A percentile compares a stretch with the other conserved stretches of the same genome.
Evolutionary conservation across 768 basidiomycete species (phyloP).

Genomic region (Aureoboletus auriporus): DNA sequence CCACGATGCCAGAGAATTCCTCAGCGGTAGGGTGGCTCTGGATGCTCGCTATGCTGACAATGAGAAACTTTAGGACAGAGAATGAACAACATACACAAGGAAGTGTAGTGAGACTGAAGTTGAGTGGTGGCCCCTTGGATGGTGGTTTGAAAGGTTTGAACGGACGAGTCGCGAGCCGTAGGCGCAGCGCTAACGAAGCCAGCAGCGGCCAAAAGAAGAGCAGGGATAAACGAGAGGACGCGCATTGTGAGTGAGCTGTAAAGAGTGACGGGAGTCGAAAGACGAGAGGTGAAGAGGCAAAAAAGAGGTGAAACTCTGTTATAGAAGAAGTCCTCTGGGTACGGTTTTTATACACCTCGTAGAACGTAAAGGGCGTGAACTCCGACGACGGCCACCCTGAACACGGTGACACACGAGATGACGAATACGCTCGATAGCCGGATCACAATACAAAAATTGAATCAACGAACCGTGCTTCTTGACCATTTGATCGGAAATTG

Average conservation of each 20-base stretch:
- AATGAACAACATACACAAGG: neutral
- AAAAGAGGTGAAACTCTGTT: constrained; percentile 4
- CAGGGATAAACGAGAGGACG: constrained; percentile 25
- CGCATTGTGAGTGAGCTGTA: constrained; percentile 18
- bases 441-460: constrained; percentile 3
- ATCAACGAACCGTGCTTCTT: constrained; percentile 11
- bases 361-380: neutral
- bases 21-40: neutral
- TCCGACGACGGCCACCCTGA: neutral
- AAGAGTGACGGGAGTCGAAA: constrained; percentile 10
- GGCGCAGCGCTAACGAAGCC: constrained; percentile 20
- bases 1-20: neutral
- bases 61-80: neutral
- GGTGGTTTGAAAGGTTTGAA: no score
- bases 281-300: neutral
- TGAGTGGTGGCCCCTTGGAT: no score
- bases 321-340: neutral
- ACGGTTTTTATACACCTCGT: constrained; percentile 13
- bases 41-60: neutral
- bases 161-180: constrained; percentile 1
- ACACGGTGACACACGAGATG: neutral
- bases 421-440: neutral
- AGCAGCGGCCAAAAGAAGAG: constrained; percentile 16
- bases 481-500: neutral
- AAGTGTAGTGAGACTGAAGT: no score